Evolutionary conservation across 306 rosid species (phyloP), one percentile per base, ranked within the genome.

Genomic region (Lupinus albus): DNA sequence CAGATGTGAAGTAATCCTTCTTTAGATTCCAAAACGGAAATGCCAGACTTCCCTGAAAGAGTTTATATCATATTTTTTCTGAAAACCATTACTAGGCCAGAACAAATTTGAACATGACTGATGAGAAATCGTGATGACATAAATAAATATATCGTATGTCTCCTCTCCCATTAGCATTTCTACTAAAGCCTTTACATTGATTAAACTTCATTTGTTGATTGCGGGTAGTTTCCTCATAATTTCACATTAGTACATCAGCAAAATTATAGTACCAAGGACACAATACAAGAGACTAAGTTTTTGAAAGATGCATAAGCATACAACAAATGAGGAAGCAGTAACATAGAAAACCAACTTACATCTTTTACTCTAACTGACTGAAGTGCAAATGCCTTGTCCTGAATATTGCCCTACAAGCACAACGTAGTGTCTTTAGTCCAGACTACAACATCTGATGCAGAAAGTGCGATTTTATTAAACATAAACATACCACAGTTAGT

Each of bases 291-390:
- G 68, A 73, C 13, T 25, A 73, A 0, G 7, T 4, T 69, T 62
- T 63, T 32, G 7, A 46, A 56, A 58, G 14, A 64, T 74, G 71
- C 18, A 50, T 32, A 38, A 21, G 68, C 5, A 70, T 13, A 75
- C 56, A 68, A 21, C 11, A 25, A 36, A 11, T 51, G 57, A 72
- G 54, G 53, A 45, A 32, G 53, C 13, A 16, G 56, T 61, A 15
- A 58, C n/a, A 51, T 11, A 52, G 18, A 51, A 42, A 55, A 69
- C 38, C 42, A 70, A 82, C 94, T 88, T 79, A 94, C 99, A 78
- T 94, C 99, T 77, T 94, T 94, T 44, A 94, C 99, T 80, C 99
- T 85, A 71, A 79, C 99, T 10, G 83, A 88, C 83, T 91, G 99
- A 42, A 94, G 89, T 10, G 52, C 77, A 74, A 78, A 68, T 41